These are phyloP conservation scores for Peniophora sp. DNA, from an alignment of 1,284 basidiomycete genomes.

Conservation along the genomic window DNA sequence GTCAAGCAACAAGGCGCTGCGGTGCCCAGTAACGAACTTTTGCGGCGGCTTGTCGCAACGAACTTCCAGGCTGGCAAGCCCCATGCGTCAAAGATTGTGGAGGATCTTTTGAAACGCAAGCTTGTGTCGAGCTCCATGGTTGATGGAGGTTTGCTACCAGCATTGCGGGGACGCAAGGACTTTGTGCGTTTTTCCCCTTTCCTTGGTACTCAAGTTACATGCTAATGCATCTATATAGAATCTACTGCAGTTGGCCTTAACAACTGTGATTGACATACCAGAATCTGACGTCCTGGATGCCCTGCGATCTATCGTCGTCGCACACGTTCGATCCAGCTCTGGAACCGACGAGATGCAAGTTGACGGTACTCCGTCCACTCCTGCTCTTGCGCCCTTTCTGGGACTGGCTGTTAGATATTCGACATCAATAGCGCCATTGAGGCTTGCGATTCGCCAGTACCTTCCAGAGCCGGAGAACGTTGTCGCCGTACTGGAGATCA, in stretches of 20 bases:
- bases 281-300: slow-evolving; percentile 52
- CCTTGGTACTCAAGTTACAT: neutral
- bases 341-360: slow-evolving; percentile 47
- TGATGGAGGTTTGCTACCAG: slow-evolving; percentile 43
- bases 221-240: slow-evolving; percentile 26
- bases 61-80: slow-evolving; percentile 32
- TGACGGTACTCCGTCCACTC: slow-evolving; percentile 32
- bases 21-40: slow-evolving; percentile 41
- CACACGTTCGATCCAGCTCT: slow-evolving; percentile 19
- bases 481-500: slow-evolving; percentile 36
- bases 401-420: slow-evolving; percentile 42
- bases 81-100: slow-evolving; percentile 42
- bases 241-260: slow-evolving; percentile 45
- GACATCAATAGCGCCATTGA: slow-evolving; percentile 41
- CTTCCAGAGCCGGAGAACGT: slow-evolving; percentile 48
- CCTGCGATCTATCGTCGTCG: slow-evolving; percentile 34
- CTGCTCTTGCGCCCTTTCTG: slow-evolving; percentile 44
- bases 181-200: slow-evolving; percentile 43
- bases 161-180: slow-evolving; percentile 44
- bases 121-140: slow-evolving; percentile 55
- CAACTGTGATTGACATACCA: slow-evolving; percentile 48
- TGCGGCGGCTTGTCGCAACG: slow-evolving; percentile 44
- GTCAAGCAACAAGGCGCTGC: slow-evolving; percentile 31
- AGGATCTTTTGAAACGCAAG: slow-evolving; percentile 42
- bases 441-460: slow-evolving; percentile 46